phyloP scores from a whole-genome alignment of 139 green algal species.

The Gonium pectorale region DNA sequence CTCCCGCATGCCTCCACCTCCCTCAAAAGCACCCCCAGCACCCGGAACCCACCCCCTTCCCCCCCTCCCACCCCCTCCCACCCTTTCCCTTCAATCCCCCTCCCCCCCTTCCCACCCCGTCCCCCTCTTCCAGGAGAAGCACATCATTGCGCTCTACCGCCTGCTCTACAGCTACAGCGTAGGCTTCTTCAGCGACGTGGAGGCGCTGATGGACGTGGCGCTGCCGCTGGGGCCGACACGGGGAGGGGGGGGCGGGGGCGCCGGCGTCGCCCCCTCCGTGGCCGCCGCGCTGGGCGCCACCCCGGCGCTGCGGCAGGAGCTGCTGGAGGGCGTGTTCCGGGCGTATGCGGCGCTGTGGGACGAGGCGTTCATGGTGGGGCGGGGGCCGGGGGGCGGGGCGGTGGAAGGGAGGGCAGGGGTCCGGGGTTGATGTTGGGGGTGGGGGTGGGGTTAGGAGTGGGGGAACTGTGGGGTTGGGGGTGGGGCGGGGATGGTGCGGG shows the following conservation, averaged over 20 bases:
- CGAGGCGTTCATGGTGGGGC: constrained; percentile 50
- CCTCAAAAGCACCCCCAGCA: no score
- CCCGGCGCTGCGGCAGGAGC: constrained; percentile 30
- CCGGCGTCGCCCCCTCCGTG: not conserved
- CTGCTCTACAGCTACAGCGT: constrained; percentile 58
- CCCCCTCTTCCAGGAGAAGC: constrained; percentile 31
- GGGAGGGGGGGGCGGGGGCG: not conserved
- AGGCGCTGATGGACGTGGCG: constrained; percentile 23
- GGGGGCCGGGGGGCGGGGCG: not conserved
- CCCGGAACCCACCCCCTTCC: no score
- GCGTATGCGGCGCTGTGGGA: constrained; percentile 57
- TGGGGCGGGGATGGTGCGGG: no score
- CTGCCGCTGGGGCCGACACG: not conserved
- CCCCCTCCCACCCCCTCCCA: not conserved
- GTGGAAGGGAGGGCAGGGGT: not conserved
- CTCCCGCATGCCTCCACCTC: no score
- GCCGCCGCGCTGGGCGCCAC: constrained; percentile 1
- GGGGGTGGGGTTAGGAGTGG: not conserved
- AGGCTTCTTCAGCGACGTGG: constrained; percentile 43
- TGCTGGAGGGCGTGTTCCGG: constrained; percentile 53
- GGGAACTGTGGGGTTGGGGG: no score
- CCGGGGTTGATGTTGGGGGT: not conserved
- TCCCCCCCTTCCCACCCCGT: not conserved
- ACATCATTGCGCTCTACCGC: constrained; percentile 55
- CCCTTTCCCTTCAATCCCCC: not conserved